Base-by-base conservation (phyloP, 2,329 filamentous ascomycete genomes). In the Aspergillus cejpii region DNA sequence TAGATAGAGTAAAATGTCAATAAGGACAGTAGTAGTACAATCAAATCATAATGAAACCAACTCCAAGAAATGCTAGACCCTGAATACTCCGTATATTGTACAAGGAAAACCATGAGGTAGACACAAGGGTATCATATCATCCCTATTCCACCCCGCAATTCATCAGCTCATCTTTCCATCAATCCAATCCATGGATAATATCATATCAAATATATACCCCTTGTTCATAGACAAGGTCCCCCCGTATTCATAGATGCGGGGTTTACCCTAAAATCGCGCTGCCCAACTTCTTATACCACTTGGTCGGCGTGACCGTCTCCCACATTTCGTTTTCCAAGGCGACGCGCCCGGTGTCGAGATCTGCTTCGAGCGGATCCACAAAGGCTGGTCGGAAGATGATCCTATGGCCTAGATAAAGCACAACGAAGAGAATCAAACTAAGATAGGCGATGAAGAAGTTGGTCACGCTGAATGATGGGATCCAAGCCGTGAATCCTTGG, bases 401-500 rank as follows among this genome's bases (percentile, higher is more conserved):
- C 52, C 85, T 85, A 68, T 85, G 82, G 1, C 76, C 79, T 1
- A 76, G 43, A 53, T 77, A 82, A 10, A 84, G 62, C 3, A 77
- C 72, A 2, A 76, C 57, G 54, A 85, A 86, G 2, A 86, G 59
- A 20, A 85, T 78, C 45, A 85, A 57, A 51, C 79, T 82, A 55
- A 84, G 62, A 54, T 85, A 86, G 4, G 76, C 72, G 1, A 78
- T 73, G 49, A 85, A 84, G 55, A 86, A 87, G 36, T 74, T 67
- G 42, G 71, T 71, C 5, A 75, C 75, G 55, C 67, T 71, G 78
- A 83, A 86, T 6, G 33, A 49, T 1, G 67, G 69, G 31, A 86
- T 80, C 59, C 85, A 86, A 5, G 77, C 74, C 7, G 79, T 80
- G 65, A 86, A 87, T 3, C 83, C 84, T 58, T 81, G 81, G 0